These are phyloP conservation scores for Quercus engelmannii DNA, from an alignment of 306 rosid genomes.

Conservation along the genomic window DNA sequence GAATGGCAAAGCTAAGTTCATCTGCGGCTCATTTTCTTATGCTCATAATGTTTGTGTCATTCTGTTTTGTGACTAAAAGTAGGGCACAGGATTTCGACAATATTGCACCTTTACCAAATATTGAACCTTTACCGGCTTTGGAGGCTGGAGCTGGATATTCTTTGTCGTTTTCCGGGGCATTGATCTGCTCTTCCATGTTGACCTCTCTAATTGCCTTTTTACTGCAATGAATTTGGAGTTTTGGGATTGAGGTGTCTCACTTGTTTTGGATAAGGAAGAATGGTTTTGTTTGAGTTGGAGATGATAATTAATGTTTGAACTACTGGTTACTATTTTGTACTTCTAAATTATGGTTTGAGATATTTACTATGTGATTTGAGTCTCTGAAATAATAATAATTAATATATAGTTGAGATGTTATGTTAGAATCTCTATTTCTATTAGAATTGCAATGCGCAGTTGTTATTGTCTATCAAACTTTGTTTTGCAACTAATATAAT, in stretches of 20 bases:
- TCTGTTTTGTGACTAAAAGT: constrained; percentile 26
- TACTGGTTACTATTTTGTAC: not conserved
- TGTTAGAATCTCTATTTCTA: too few species aligned
- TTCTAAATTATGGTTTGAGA: not conserved
- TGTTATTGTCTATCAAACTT: too few species aligned
- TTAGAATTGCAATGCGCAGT: too few species aligned
- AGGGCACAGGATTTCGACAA: constrained; percentile 32
- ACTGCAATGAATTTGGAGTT: constrained; percentile 19
- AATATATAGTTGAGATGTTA: too few species aligned
- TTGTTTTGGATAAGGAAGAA: not conserved
- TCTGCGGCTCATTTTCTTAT: constrained; percentile 15
- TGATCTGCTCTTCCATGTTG: constrained; percentile 32
- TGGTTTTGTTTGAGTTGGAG: constrained; percentile 10
- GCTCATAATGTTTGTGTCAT: constrained; percentile 17
- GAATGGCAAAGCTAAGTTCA: constrained; percentile 41
- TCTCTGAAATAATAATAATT: too few species aligned
- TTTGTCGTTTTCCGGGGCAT: constrained; percentile 31
- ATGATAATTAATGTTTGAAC: not conserved
- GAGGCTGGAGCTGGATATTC: constrained; percentile 50
- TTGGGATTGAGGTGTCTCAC: constrained; percentile 12
- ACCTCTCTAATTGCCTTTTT: constrained; percentile 42
- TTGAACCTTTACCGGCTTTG: constrained; percentile 46
- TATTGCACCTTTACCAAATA: not conserved
- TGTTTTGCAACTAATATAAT: too few species aligned
- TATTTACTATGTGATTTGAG: not conserved